Base-by-base conservation (phyloP, 1,284 basidiomycete genomes). In the Trametes hirsuta region DNA sequence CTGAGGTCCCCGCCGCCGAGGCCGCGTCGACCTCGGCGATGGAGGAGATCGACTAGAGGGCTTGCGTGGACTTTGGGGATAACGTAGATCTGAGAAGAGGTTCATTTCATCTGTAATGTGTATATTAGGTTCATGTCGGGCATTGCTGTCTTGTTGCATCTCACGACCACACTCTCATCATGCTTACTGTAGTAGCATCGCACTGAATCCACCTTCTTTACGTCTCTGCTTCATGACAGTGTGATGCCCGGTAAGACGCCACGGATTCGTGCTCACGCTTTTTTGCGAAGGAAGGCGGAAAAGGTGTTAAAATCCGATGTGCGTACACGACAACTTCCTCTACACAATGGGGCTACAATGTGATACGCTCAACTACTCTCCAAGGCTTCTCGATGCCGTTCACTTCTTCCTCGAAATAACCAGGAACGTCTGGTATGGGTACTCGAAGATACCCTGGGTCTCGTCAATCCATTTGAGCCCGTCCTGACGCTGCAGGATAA, bases 21-120 rank as follows among this genome's bases (percentile, higher is more conserved):
- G 81, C 74, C 36, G 82, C 83, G 12, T 79, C 87, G 51, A 82
- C 86, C 39, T 91, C 90, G 18, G 90, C 90, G 59, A 92, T 93
- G 91, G 91, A 92, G 80, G 90, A 92, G 81, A 93, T 92, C 67
- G 91, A 93, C 73, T 93, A 87, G 72, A 78, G 34, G 52, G 55
- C 56, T 62, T 47, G 42, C 41, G 53, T 57, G 49, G 48, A 60
- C 55, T 51, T 36, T 50, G 54, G 57, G 45, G 47, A 47, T 58
- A 45, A 42, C 50, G 53, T 67, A 62, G 61, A 62, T 62, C 62
- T 49, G 61, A 46, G 55, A 51, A 54, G 55, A 44, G 44, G 60
- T 58, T 61, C 47, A 34, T 37, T 60, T 51, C 45, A 41, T 25
- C 45, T 58, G 56, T 58, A 58, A 60, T 61, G 24, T 68, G 68